phyloP scores from a whole-genome alignment of 768 basidiomycete species.

The Scleroderma bovista region DNA sequence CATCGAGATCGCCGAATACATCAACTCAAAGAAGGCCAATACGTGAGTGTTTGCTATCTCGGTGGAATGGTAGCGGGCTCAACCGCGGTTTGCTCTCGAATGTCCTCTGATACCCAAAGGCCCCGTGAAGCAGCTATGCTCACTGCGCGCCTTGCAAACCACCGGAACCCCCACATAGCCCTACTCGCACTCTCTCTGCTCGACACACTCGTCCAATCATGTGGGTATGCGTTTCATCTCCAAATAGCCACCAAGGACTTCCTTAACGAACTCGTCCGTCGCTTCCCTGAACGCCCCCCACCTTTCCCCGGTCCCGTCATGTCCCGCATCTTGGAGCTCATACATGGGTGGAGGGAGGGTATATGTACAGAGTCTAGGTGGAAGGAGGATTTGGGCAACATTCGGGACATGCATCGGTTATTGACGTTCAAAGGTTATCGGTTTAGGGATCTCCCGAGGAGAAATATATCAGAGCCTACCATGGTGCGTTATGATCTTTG shows the following conservation, averaged over 20 bases:
- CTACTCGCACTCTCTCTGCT: slow-evolving; percentile 82
- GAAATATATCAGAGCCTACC: slow-evolving; percentile 10
- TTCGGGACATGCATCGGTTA: slow-evolving; percentile 94
- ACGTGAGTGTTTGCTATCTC: slow-evolving; percentile 48
- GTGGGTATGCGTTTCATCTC: slow-evolving; percentile 96
- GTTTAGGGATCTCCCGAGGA: slow-evolving; percentile 49
- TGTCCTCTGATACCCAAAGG: too few relatives aligned
- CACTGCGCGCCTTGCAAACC: slow-evolving; percentile 80
- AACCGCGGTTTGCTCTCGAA: too few relatives aligned
- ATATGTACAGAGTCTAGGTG: slow-evolving; percentile 86
- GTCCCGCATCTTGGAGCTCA: slow-evolving; percentile 88
- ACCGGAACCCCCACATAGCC: slow-evolving; percentile 88
- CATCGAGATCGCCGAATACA: slow-evolving; percentile 88
- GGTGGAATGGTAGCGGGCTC: background rate
- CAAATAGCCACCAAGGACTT: slow-evolving; percentile 98
- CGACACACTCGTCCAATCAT: slow-evolving; percentile 89
- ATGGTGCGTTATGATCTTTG: slow-evolving; percentile 13
- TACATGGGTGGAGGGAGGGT: slow-evolving; percentile 91
- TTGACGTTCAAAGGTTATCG: slow-evolving; percentile 90
- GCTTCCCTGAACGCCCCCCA: slow-evolving; percentile 96
- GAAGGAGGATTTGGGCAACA: slow-evolving; percentile 95
- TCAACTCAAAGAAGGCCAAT: slow-evolving; percentile 96
- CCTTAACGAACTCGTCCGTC: slow-evolving; percentile 93
- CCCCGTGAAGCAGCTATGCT: slow-evolving; percentile 90
- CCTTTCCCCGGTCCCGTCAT: slow-evolving; percentile 93